Evolutionary conservation across 2,329 filamentous ascomycete species (phyloP).

Genomic region (Spiromastix sp.): DNA sequence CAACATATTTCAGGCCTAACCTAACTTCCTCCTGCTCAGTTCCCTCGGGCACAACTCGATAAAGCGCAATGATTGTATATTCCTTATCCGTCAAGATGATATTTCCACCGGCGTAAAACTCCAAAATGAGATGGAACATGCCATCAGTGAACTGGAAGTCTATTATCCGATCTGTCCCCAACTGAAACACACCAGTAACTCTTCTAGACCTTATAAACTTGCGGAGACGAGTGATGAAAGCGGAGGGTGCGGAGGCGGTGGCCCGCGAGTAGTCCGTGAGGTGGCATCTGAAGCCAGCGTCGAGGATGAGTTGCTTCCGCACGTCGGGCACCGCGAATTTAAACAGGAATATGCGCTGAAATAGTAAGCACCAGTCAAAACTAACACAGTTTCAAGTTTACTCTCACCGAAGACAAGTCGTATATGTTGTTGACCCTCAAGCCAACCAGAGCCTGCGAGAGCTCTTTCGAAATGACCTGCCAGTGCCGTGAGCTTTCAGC

Average conservation of each 20-base stretch:
- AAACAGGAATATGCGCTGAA: constrained; percentile 75
- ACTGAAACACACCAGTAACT: constrained; percentile 68
- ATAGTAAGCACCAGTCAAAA: neutral
- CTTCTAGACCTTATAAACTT: constrained; percentile 82
- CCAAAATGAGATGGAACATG: constrained; percentile 73
- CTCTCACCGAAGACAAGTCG: constrained; percentile 68
- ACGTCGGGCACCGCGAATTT: constrained; percentile 87
- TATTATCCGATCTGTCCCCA: constrained; percentile 88
- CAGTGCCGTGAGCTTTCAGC: neutral
- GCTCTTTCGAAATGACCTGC: constrained; percentile 89
- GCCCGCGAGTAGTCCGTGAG: constrained; percentile 83
- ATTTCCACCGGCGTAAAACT: constrained; percentile 95
- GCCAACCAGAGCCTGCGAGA: constrained; percentile 62
- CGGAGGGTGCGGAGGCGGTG: constrained; percentile 71
- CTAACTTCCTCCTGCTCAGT: constrained; percentile 76
- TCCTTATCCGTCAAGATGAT: constrained; percentile 83
- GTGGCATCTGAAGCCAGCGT: constrained; percentile 93
- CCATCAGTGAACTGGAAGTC: constrained; percentile 91
- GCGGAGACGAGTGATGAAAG: constrained; percentile 73
- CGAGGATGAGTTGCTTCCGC: constrained; percentile 82
- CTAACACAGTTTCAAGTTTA: neutral
- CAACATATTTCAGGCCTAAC: constrained; percentile 64
- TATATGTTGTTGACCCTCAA: constrained; percentile 89
- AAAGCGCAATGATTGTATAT: constrained; percentile 67
- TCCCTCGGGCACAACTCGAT: constrained; percentile 69